These are phyloP conservation scores for Mortierella sp. DNA, from an alignment of 371 early-diverging fungal genomes.

Conservation along the genomic window DNA sequence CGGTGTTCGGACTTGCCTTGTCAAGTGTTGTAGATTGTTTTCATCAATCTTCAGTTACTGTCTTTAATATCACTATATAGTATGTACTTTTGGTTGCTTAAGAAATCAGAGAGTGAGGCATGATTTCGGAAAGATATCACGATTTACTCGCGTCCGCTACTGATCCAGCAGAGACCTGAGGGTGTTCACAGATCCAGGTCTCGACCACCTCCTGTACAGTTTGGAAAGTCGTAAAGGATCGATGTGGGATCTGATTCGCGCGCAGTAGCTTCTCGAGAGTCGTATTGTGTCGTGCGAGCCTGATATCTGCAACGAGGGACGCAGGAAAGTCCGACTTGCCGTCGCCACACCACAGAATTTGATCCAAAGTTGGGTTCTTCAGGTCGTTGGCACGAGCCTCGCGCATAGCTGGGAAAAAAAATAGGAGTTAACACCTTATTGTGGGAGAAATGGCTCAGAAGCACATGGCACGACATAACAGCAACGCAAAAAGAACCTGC, in stretches of 20 bases:
- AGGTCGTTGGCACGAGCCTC: conserved; percentile 36
- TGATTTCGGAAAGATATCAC: too few relatives aligned
- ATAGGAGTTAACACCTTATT: not conserved
- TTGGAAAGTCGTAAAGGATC: conserved; percentile 15
- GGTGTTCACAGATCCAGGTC: conserved; percentile 21
- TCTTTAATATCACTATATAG: too few relatives aligned
- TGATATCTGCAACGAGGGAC: conserved; percentile 20
- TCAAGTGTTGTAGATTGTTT: too few relatives aligned
- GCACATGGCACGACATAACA: not conserved
- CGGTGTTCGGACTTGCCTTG: too few relatives aligned
- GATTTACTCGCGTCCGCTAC: too few relatives aligned
- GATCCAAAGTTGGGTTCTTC: conserved; percentile 15
- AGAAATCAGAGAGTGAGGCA: too few relatives aligned
- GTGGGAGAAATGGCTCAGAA: not conserved
- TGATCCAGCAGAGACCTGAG: not conserved
- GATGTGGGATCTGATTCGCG: conserved; percentile 25
- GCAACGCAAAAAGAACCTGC: not conserved
- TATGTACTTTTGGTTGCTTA: too few relatives aligned
- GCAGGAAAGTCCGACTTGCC: conserved; percentile 45
- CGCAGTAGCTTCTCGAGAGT: conserved; percentile 24
- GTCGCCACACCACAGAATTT: conserved; percentile 44
- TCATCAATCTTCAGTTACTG: too few relatives aligned
- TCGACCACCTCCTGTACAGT: conserved; percentile 16
- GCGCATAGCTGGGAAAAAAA: conserved; percentile 22
- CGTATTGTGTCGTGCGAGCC: conserved; percentile 30